Evolutionary conservation across 2,329 filamentous ascomycete genomes (phyloP).

Genomic region (Lachnellula arida): DNA sequence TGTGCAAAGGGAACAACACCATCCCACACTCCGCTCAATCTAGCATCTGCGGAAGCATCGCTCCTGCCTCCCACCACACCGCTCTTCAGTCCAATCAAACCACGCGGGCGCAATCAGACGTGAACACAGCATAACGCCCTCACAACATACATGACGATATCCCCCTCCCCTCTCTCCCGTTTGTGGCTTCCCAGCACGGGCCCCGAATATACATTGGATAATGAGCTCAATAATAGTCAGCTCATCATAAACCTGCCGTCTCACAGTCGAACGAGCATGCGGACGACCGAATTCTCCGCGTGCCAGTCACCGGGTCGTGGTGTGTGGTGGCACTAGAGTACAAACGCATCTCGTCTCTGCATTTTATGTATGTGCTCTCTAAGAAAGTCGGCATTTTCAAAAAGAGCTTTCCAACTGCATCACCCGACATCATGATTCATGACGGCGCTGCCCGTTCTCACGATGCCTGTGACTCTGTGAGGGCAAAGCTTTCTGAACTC

Average conservation of each 20-base stretch:
- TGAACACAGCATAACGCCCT: not conserved
- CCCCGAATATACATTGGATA: constrained; percentile 7
- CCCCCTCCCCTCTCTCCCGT: constrained; percentile 10
- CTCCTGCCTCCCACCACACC: constrained; percentile 16
- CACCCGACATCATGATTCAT: no score
- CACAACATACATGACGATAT: constrained; percentile 12
- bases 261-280: constrained; percentile 16
- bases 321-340: constrained; percentile 6
- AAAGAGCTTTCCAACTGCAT: no score
- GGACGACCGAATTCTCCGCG: constrained; percentile 23
- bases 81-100: constrained; percentile 13
- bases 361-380: no score
- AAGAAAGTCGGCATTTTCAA: no score
- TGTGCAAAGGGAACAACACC: constrained; percentile 4
- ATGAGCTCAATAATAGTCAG: constrained; percentile 11
- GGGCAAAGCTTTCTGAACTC: no score
- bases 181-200: constrained; percentile 12
- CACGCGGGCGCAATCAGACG: not conserved
- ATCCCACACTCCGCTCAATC: constrained; percentile 7
- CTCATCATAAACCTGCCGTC: constrained; percentile 18
- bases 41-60: constrained; percentile 5
- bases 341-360: not conserved
- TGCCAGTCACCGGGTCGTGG: constrained; percentile 16
- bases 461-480: no score
- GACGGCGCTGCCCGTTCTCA: no score